Percentiles rank a stretch among this genome's conserved stretches.
phyloP scores from a whole-genome alignment of 805 yeast species.

The Candida coquimbonensis region DNA sequence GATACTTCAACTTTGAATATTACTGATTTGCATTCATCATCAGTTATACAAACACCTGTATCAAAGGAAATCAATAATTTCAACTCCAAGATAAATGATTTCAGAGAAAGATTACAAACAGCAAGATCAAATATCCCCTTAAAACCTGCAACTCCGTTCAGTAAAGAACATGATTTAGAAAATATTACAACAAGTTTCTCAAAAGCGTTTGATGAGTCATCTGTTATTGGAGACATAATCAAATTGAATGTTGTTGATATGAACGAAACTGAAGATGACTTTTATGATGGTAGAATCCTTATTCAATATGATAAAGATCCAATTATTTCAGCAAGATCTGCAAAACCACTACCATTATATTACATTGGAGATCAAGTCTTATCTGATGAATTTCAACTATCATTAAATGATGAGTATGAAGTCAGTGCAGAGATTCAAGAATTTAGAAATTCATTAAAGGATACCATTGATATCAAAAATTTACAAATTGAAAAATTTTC shows the following conservation, averaged over 20 bases:
- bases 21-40: background rate
- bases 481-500: background rate
- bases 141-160: background rate
- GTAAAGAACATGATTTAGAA: background rate
- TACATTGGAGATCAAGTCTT: slow-evolving; percentile 2
- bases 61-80: background rate
- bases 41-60: background rate
- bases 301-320: background rate
- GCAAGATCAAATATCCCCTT: background rate
- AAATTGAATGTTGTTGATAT: slow-evolving; percentile 5
- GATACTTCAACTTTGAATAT: background rate
- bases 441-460: background rate
- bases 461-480: background rate
- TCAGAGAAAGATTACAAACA: slow-evolving; percentile 1
- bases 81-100: background rate
- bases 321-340: background rate
- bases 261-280: slow-evolving; percentile 4
- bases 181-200: background rate
- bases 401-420: background rate
- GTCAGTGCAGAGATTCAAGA: background rate
- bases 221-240: slow-evolving; percentile 3
- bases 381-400: slow-evolving; percentile 1
- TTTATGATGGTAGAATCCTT: background rate
- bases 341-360: background rate
- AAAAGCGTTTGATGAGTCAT: background rate